Evolutionary conservation across 164 flowering plant genomes (phyloP), one percentile per base, ranked within the genome.

Genomic region (Magnolia changhungtana): DNA sequence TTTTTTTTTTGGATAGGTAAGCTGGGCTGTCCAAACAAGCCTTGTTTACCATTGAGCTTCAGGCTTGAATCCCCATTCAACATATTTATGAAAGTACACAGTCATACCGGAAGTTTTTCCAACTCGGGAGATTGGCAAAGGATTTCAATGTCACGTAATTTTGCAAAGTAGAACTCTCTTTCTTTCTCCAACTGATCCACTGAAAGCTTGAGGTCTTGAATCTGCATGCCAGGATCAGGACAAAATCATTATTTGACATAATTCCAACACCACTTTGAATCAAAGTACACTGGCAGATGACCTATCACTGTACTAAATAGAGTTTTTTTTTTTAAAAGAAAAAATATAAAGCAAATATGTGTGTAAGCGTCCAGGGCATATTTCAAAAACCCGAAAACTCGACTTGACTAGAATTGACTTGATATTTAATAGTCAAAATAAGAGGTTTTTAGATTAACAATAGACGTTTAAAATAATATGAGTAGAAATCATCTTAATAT

Each of bases 101-200:
- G n/a, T 20, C 83, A 84, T 86, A 95, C 97, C 75, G 94, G 91
- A 13, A 87, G 79, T 63, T 90, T 65, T 75, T 89, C 94, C 76
- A 91, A 31, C 75, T 90, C 94, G 66, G 93, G 88, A 74, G 85
- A 76, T 83, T 93, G 98, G 78, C 93, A 93, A 37, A 95, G 90
- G 63, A 92, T 86, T 81, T 95, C 98, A 49, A 95, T 86, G 79
- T 95, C 98, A 51, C 95, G 85, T 65, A 95, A 78, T 77, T 95
- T 95, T n/a, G 86, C 85, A 78, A 92, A 93, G 85, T 95, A 95
- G 77, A 92, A 93, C 76, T 93, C 96, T 78, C 96, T 85, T 78
- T 95, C 99, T 76, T 92, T 95, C 71, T 92, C 98, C 85, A 92
- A 78, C 45, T 82, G 82, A 70, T 91, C 93, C 50, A 89, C 89